Percentiles rank a stretch among this genome's conserved stretches.
Conservation (phyloP, 345 rosid species). For the Dipteronia dyeriana region DNA sequence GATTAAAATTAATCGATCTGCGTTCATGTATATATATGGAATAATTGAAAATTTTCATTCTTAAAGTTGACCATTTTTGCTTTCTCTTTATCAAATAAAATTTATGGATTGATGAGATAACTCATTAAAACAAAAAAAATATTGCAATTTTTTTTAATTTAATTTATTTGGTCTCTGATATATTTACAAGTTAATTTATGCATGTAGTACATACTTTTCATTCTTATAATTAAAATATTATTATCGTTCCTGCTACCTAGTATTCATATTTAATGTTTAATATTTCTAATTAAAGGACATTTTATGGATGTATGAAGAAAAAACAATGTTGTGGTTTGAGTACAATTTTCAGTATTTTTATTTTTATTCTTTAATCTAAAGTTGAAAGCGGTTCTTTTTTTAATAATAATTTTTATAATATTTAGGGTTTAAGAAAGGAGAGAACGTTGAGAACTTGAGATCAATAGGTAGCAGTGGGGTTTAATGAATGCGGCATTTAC, state of each 20-base stretch:
- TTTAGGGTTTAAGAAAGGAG: background rate
- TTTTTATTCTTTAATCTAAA: background rate
- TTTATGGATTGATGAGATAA: background rate
- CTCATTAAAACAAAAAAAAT: background rate
- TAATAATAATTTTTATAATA: background rate
- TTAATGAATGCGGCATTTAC: background rate
- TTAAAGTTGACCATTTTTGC: background rate
- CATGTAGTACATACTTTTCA: background rate
- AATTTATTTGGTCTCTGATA: background rate
- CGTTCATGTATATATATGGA: background rate
- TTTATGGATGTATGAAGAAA: background rate
- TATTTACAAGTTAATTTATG: background rate
- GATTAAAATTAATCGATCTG: background rate
- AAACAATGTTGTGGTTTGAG: background rate
- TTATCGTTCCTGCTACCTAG: background rate
- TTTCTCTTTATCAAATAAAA: background rate
- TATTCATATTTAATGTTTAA: background rate
- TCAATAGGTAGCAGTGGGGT: background rate
- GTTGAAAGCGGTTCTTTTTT: background rate
- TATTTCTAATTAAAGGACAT: background rate
- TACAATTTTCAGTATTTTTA: background rate
- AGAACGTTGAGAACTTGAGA: background rate
- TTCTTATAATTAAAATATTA: background rate
- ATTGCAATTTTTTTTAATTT: background rate
- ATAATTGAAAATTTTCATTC: background rate